Base-by-base conservation (phyloP, 2,329 filamentous ascomycete genomes). In the Penicillium sp. region DNA sequence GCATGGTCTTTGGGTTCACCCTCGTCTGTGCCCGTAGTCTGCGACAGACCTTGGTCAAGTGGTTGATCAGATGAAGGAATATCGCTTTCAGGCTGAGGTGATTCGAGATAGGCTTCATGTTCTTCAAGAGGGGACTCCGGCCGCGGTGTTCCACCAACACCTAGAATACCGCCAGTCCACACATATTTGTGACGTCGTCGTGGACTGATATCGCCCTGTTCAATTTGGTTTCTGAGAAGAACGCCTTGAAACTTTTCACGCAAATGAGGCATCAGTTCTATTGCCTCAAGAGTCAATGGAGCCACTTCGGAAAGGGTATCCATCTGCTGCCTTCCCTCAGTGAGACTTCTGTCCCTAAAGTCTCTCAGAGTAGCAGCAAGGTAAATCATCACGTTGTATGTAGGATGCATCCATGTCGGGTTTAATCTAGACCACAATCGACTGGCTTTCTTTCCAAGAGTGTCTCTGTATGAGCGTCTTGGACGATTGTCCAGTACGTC, bases 371-470 rank as follows among this genome's bases (percentile, higher is more conserved):
- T 67, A n/a, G 71, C 65, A 14, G 74, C 74, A 23, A 79, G 65
- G 56, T 74, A 70, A 14, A 79, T 69, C 62, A 78, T 71, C 11
- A 75, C 73, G 33, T 70, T 58, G 62, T 79, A 79, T 6, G 72
- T 72, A 14, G 77, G 77, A 55, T 74, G 71, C 63, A 75, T 68
- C 55, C 73, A 72, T 23, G 68, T 70, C 1, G 74, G 74, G 23
- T 72, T 60, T 3, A 75, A 63, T 28, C 69, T 68, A 38, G 60
- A 66, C 71, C 73, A 75, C 40, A 71, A 67, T 26, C 58, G 61
- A 33, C 63, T 64, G 11, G 62, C 71, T 16, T 57, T 58, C 63
- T 66, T 71, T 5, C 71, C 71, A 30, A 75, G 61, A 40, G 67
- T 57, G 42, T 63, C 55, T 24, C 62, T 57, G n/a, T 60, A 59